Evolutionary conservation across 192 early-diverging fungal species (phyloP), one percentile per base, ranked within the genome.

Genomic region (Haplosporangium gracile): DNA sequence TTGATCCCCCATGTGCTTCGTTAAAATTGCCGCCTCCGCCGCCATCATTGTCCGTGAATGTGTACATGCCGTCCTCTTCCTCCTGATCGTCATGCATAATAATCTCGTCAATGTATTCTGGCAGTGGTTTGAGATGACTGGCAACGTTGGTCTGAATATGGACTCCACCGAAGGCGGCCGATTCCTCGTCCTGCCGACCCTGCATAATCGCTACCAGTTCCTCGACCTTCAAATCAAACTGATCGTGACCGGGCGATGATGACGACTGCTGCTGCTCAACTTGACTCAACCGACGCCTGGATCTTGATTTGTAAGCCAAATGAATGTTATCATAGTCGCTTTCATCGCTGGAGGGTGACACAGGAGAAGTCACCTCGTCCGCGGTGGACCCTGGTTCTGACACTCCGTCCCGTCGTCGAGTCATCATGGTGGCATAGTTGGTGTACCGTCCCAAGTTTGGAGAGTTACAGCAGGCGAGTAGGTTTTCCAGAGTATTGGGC

Each of bases 381-480:
- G 20, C 40, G 40, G 13, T 42, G 13, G 38, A 32, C 5, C 7
- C 51, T 38, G 26, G 13, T 16, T 70, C 69, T 32, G 70, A 34
- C n/a, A 34, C 20, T 7, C 47, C 60, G 5, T 74, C 69, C 32
- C 70, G n/a, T 5, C 36, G 72, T 34, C 53, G 68, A 5, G 84
- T 65, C 47, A 86, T 68, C 10, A 78, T 78, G 10, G 78, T 34
- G 6, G 84, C 79, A 70, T 86, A 86, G 68, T 81, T 81, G 76
- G 84, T 86, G 70, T 89, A 93, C 81, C 90, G 75, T 63, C 92
- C 92, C 47, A 93, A 82, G 65, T 89, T 88, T 24, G 88, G 69
- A 26, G 91, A 79, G 43, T 77, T 34, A 47, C 91, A 92, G 68
- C 91, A 92, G 7, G 82, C 72, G 51, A 88, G 80, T 32, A 93